Base-by-base conservation (phyloP, 2,329 filamentous ascomycete genomes). In the Thyridium curvatum region DNA sequence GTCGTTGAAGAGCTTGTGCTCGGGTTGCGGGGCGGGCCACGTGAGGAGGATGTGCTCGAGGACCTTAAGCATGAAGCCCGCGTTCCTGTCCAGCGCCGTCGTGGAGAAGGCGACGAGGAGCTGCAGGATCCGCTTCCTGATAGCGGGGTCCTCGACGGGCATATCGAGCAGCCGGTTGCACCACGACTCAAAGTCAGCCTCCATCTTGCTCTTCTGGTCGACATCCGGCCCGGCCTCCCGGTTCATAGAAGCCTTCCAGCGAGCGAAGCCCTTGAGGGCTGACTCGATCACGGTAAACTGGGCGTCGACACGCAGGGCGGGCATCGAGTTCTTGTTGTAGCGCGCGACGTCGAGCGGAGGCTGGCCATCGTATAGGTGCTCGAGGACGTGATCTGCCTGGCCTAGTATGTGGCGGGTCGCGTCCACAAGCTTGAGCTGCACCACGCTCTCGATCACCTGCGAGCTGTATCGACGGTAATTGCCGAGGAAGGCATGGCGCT, bases 401-500 rank as follows among this genome's bases (percentile, higher is more conserved):
- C 73, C 71, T n/a, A 98, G 74, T 37, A 97, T 90, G 59, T 96
- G 86, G 31, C 81, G 77, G 47, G 97, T 81, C 1, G 91, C 91
- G 44, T 96, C 90, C 37, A 85, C 77, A 3, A 90, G 80, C 50
- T 87, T 85, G 49, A 86, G 76, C 47, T 86, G 77, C 16, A 94
- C 88, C 46, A 97, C 87, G 13, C 76, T 76, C 61, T 97, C 91
- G 40, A 98, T 88, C 18, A 96, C 77, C 43, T 86, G 83, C 3
- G 82, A 81, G 58, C 89, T 93, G 54, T 95, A 97, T 42, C 93
- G 78, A 30, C 93, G 77, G 59, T 98, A 98, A 55, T 98, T 97
- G 4, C 91, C 89, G 10, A 97, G 73, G 58, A 98, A 98, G 1
- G 89, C 88, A 62, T 98, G 93, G 17, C 89, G 78, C 58, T 98